Base-by-base conservation (phyloP, 1,284 basidiomycete species). In the Calocybe gambosa region DNA sequence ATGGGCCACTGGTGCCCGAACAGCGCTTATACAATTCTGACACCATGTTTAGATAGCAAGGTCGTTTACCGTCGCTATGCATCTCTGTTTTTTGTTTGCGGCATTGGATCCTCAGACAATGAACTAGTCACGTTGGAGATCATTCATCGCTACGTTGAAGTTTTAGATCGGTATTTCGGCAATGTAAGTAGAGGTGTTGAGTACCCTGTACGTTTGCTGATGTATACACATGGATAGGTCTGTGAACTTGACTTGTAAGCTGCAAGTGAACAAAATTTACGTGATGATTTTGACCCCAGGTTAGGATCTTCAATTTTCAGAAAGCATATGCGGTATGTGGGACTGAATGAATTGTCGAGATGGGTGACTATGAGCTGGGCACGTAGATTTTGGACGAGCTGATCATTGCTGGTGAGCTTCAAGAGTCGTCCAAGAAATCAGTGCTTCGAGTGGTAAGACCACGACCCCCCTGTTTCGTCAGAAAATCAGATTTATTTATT, bases 101-200 rank as follows among this genome's bases (percentile, higher is more conserved):
- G 95, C 35, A 90, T 99, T 58, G 80, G 83, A 41, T 82, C 85
- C 33, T 77, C 75, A 37, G 96, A 99, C 71, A 99, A 99, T 64
- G 85, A 88, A 59, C 78, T 99, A 53, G 80, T 95, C 53, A 94
- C 94, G 15, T 77, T 99, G 47, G 95, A 99, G 70, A 87, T 99
- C 55, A 93, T 99, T 46, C 96, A 99, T 67, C 85, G 96, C 61
- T 99, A 96, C 60, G 96, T 99, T 50, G 96, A 99, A 63, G 90
- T 99, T n/a, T 70, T 99, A 47, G 96, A 99, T 66, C 78, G 95
- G 42, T 99, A 99, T 69, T 99, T 99, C 73, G 96, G 96, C 46
- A 99, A 99, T 63, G 93, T 95, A 45, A 60, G 67, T 57, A 28
- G 15, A 26, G 33, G 13, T 47, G 33, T 36, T 39, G 36, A 38